A percentile compares a stretch with the other conserved stretches of the same genome.
These are phyloP conservation scores for Rhizophora apiculata DNA, from an alignment of 345 rosid species.

Conservation along the genomic window DNA sequence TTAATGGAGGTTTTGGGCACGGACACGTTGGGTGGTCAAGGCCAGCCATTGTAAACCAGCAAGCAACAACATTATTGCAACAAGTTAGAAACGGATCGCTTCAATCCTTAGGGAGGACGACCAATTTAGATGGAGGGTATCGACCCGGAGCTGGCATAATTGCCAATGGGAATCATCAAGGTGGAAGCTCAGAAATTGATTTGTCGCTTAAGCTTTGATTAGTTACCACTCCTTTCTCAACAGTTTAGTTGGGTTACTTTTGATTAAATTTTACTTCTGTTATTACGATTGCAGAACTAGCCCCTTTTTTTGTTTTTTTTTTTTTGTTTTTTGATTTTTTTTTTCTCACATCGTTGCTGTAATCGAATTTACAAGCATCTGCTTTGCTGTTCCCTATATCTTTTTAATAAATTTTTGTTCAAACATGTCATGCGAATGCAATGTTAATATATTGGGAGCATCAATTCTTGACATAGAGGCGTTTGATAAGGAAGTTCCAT, in stretches of 20 bases:
- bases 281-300: no score
- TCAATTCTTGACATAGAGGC: no score
- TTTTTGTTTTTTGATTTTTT: no score
- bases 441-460: no score
- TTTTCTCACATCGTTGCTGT: no score
- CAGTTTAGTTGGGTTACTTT: neutral
- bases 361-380: no score
- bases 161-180: neutral
- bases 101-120: neutral
- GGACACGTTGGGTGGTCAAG: neutral
- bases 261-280: neutral
- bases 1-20: neutral
- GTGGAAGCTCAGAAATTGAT: neutral
- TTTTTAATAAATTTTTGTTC: no score
- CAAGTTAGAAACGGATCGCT: neutral
- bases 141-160: neutral
- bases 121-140: neutral
- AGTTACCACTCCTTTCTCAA: neutral
- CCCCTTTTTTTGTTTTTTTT: no score
- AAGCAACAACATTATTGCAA: neutral
- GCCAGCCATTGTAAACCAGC: neutral
- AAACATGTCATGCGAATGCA: no score
- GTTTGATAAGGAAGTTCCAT: no score
- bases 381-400: no score
- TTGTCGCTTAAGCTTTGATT: conserved; percentile 7